Conservation (phyloP, 257 asterid species). For the Primulina eburnea region DNA sequence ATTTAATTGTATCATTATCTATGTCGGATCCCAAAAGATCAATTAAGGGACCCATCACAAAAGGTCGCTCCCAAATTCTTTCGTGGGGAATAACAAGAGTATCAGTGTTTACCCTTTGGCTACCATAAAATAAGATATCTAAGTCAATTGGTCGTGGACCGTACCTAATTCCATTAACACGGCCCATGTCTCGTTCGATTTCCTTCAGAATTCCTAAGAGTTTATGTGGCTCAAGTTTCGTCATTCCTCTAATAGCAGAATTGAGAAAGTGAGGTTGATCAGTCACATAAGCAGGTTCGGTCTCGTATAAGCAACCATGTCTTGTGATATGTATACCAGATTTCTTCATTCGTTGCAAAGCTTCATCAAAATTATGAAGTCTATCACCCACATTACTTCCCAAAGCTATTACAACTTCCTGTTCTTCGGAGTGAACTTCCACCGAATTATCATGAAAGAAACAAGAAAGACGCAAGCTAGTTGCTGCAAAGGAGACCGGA, state of each 20-base stretch:
- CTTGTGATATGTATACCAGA: conserved; percentile 71
- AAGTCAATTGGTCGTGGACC: conserved; percentile 96
- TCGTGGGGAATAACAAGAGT: conserved; percentile 73
- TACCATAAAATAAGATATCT: conserved; percentile 84
- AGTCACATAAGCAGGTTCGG: conserved; percentile 85
- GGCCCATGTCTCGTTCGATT: conserved; percentile 88
- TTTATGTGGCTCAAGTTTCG: conserved; percentile 70
- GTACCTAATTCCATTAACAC: conserved; percentile 74
- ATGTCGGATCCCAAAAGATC: conserved; percentile 69
- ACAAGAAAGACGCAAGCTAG: conserved; percentile 40
- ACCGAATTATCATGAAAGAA: conserved; percentile 41
- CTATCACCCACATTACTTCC: conserved; percentile 94
- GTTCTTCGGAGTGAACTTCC: conserved; percentile 69
- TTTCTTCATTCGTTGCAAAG: conserved; percentile 66
- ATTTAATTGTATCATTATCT: conserved; percentile 48
- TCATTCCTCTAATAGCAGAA: conserved; percentile 77
- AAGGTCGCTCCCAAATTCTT: conserved; percentile 91
- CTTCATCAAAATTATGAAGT: conserved; percentile 70
- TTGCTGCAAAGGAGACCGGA: conserved; percentile 29
- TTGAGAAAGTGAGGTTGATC: conserved; percentile 89
- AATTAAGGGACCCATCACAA: conserved; percentile 84
- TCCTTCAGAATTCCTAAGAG: conserved; percentile 58
- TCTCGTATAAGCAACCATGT: conserved; percentile 82
- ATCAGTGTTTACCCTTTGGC: conserved; percentile 57
- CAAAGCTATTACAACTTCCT: conserved; percentile 79